phyloP scores from a whole-genome alignment of 176 grass and related monocot species.

The Pontederia paniculata region DNA sequence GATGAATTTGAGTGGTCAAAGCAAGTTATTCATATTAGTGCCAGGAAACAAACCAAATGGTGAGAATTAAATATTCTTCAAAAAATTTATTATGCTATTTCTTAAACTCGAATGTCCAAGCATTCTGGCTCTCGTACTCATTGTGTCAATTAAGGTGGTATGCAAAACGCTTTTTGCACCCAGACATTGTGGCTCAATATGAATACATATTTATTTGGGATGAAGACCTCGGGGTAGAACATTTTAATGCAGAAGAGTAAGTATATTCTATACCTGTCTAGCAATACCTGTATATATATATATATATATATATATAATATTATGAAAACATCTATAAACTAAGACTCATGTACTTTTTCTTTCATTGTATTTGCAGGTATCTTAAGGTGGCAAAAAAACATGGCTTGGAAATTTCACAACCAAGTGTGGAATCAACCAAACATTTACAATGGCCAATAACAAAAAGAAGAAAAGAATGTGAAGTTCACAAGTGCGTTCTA shows the following conservation, averaged over 20 bases:
- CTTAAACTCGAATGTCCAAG: background rate
- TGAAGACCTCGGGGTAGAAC: constrained; percentile 17
- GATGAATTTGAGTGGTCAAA: constrained; percentile 96
- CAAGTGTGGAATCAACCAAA: constrained; percentile 9
- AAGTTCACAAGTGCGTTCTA: constrained; percentile 14
- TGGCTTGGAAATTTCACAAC: constrained; percentile 22
- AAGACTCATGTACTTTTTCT: background rate
- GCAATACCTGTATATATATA: too few relatives aligned
- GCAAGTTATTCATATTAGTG: constrained; percentile 75
- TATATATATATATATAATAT: background rate
- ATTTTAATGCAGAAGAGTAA: constrained; percentile 17
- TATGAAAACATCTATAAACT: background rate
- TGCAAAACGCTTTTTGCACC: constrained; percentile 26
- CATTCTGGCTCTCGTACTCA: background rate
- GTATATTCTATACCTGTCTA: too few relatives aligned
- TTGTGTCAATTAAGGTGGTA: constrained; percentile 10
- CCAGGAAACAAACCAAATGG: constrained; percentile 89
- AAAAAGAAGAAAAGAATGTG: constrained; percentile 9
- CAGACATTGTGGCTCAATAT: constrained; percentile 15
- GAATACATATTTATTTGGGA: constrained; percentile 23
- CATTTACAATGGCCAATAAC: constrained; percentile 14
- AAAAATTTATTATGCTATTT: background rate
- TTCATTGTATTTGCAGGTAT: constrained; percentile 6
- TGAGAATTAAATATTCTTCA: constrained; percentile 9
- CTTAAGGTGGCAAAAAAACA: constrained; percentile 10